Conservation (phyloP, 768 basidiomycete species). For the Boletus rex-veris region DNA sequence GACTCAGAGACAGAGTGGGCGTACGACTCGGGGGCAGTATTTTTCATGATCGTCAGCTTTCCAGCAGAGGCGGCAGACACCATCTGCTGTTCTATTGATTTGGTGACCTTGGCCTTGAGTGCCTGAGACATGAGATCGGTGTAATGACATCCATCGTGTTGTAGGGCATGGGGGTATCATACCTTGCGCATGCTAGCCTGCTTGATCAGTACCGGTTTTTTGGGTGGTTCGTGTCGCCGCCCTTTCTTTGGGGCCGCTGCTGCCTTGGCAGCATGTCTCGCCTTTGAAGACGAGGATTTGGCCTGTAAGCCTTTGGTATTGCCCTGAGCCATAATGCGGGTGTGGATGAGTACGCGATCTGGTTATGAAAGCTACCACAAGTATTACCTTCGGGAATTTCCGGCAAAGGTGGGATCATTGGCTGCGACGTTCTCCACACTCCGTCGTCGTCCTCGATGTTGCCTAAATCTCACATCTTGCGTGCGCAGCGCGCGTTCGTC, state of each 20-base stretch:
- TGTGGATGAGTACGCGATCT: not conserved
- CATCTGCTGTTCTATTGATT: slow-evolving; percentile 90
- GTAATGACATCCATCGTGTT: not conserved
- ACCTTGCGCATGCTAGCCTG: slow-evolving; percentile 80
- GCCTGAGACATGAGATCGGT: slow-evolving; percentile 41
- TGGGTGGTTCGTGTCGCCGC: slow-evolving; percentile 72
- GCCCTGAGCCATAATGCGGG: slow-evolving; percentile 68
- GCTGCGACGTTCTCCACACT: slow-evolving; percentile 1
- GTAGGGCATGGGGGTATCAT: not conserved
- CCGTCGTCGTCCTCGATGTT: slow-evolving; percentile 35
- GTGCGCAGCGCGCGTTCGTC: slow-evolving; percentile 49
- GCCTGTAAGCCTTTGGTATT: slow-evolving; percentile 72
- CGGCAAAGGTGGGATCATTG: slow-evolving; percentile 14
- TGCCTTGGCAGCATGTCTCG: slow-evolving; percentile 61
- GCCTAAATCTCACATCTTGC: slow-evolving; percentile 45
- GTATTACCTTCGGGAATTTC: slow-evolving; percentile 22
- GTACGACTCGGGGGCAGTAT: slow-evolving; percentile 37
- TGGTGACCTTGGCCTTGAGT: slow-evolving; percentile 87
- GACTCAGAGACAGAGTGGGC: not conserved
- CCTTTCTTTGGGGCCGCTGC: slow-evolving; percentile 79
- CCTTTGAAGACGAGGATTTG: slow-evolving; percentile 44
- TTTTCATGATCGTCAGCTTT: slow-evolving; percentile 91
- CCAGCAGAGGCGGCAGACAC: slow-evolving; percentile 84
- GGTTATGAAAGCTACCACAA: not conserved
- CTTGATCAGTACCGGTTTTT: slow-evolving; percentile 70